Evolutionary conservation across 257 asterid genomes (phyloP).

Genomic region (Solanum rostratum): DNA sequence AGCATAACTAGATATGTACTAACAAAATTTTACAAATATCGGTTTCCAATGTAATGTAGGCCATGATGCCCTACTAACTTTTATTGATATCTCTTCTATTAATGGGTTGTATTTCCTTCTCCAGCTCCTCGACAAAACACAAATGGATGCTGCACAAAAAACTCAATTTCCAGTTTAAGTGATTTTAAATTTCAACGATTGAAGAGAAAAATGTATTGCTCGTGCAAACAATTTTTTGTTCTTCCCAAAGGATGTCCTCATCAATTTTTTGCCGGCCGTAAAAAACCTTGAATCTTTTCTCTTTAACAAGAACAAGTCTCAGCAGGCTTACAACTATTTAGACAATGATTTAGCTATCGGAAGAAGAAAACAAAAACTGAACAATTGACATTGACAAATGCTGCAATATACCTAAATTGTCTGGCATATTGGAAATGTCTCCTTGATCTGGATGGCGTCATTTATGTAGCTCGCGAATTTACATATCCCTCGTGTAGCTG

Average conservation of each 20-base stretch:
- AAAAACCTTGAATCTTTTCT: neutral
- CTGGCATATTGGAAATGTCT: neutral
- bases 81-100: neutral
- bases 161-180: neutral
- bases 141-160: neutral
- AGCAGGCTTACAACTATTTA: neutral
- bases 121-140: neutral
- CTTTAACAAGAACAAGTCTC: neutral
- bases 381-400: neutral
- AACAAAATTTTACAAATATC: no score
- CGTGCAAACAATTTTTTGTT: neutral
- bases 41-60: neutral
- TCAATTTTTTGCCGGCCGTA: neutral
- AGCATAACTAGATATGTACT: neutral
- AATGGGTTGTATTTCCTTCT: neutral
- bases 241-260: neutral
- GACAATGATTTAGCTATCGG: neutral
- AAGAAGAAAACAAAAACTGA: neutral
- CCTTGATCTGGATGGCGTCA: neutral
- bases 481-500: neutral
- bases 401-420: neutral
- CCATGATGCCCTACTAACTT: neutral
- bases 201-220: neutral
- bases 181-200: neutral
- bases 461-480: neutral